phyloP scores from a whole-genome alignment of 2,329 filamentous ascomycete species.

The Phoma herbarum region DNA sequence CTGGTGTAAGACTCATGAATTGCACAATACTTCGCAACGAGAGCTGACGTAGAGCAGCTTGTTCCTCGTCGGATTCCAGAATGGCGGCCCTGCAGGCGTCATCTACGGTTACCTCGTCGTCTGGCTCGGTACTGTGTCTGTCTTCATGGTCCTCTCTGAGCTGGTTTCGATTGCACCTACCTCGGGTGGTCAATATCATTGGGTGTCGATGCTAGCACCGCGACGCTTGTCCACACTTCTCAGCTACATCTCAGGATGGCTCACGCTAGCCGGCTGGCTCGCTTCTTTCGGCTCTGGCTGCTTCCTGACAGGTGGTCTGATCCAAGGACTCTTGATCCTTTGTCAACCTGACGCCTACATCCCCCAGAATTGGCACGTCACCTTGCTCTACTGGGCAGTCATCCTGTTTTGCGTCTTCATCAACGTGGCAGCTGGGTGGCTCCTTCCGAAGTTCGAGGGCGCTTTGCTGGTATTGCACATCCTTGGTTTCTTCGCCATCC shows the following conservation, averaged over 20 bases:
- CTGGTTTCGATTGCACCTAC: constrained; percentile 48
- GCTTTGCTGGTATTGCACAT: constrained; percentile 59
- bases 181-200: constrained; percentile 48
- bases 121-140: constrained; percentile 42
- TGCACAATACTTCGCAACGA: not conserved
- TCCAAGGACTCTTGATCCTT: constrained; percentile 49
- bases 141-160: constrained; percentile 40
- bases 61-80: constrained; percentile 31
- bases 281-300: constrained; percentile 41
- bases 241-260: constrained; percentile 57
- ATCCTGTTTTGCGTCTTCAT: constrained; percentile 51
- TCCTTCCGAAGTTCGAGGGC: constrained; percentile 59
- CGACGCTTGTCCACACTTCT: constrained; percentile 48
- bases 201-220: constrained; percentile 55
- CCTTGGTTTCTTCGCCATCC: constrained; percentile 59
- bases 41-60: constrained; percentile 26
- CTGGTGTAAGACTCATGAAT: constrained; percentile 29
- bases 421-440: constrained; percentile 55
- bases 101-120: constrained; percentile 43
- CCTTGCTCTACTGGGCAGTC: constrained; percentile 58
- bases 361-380: constrained; percentile 59
- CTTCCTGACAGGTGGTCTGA: constrained; percentile 38
- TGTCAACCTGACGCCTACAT: constrained; percentile 50
- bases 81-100: constrained; percentile 44
- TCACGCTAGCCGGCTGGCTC: constrained; percentile 54